Evolutionary conservation across 257 asterid species (phyloP).

Genomic region (Buddleja alternifolia): DNA sequence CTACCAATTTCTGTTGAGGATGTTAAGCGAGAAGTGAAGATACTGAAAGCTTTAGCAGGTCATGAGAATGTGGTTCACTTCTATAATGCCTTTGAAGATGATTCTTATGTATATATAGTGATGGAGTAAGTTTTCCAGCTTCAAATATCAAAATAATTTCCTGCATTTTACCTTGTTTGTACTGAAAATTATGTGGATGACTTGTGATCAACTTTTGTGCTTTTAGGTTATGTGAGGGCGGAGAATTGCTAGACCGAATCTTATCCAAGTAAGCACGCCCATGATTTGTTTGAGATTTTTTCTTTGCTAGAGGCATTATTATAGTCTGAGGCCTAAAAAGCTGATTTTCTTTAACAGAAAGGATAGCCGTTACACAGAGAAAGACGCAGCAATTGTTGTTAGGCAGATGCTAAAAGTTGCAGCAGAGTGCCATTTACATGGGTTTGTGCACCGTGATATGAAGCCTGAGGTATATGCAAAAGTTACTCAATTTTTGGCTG

Average conservation of each 20-base stretch:
- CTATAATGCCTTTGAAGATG: slow-evolving; percentile 91
- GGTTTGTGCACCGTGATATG: slow-evolving; percentile 99
- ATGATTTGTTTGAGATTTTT: slow-evolving; percentile 5
- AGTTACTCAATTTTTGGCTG: slow-evolving; percentile 8
- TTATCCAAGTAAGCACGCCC: slow-evolving; percentile 80
- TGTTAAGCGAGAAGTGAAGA: slow-evolving; percentile 96
- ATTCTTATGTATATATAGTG: slow-evolving; percentile 82
- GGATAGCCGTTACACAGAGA: slow-evolving; percentile 96
- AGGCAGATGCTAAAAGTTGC: slow-evolving; percentile 99
- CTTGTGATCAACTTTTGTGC: slow-evolving; percentile 18
- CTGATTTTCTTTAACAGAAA: slow-evolving; percentile 60
- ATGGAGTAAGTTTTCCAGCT: slow-evolving; percentile 81
- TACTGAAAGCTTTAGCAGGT: slow-evolving; percentile 92
- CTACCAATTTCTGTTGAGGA: slow-evolving; percentile 98
- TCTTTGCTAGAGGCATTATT: slow-evolving; percentile 18
- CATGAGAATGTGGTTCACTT: slow-evolving; percentile 98
- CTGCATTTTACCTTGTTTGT: slow-evolving; percentile 12
- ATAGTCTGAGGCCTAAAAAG: slow-evolving; percentile 24
- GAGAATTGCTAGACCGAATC: slow-evolving; percentile 95
- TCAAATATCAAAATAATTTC: slow-evolving; percentile 5
- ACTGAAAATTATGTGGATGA: slow-evolving; percentile 18
- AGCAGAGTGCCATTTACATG: slow-evolving; percentile 98
- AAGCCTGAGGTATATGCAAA: slow-evolving; percentile 89
- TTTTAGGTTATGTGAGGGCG: slow-evolving; percentile 93
- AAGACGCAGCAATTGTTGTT: slow-evolving; percentile 96